Conservation (phyloP, 176 grass and related monocot species). For the Coix lacrymajobi region DNA sequence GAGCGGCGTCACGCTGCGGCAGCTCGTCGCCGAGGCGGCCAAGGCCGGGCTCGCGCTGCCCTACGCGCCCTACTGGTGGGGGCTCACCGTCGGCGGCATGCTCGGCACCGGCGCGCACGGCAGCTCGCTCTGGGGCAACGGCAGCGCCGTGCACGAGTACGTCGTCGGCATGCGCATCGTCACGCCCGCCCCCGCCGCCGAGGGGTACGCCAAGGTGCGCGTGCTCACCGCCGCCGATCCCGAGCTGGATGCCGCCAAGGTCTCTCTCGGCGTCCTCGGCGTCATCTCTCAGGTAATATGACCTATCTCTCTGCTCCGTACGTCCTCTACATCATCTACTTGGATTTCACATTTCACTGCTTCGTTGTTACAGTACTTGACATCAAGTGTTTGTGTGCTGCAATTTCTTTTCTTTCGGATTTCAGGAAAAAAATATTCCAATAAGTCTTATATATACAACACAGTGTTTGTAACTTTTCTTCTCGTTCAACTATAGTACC, state of each 20-base stretch:
- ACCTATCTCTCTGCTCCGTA: no score
- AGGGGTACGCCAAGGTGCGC: conserved; percentile 52
- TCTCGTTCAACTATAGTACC: background rate
- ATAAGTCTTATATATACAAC: background rate
- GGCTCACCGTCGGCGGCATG: conserved; percentile 70
- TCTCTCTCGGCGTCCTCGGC: conserved; percentile 79
- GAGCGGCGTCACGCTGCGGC: conserved; percentile 46
- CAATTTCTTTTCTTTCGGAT: background rate
- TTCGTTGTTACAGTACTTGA: background rate
- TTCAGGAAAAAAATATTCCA: background rate
- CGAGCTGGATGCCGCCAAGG: conserved; percentile 65
- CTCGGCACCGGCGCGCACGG: conserved; percentile 72
- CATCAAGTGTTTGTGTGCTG: background rate
- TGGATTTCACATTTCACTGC: background rate
- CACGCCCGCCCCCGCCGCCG: conserved; percentile 36
- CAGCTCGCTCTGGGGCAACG: conserved; percentile 71
- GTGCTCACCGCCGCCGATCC: conserved; percentile 36
- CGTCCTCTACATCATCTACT: background rate
- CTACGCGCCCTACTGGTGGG: conserved; percentile 70
- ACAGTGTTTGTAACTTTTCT: background rate
- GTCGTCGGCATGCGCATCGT: conserved; percentile 61
- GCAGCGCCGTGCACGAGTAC: conserved; percentile 85
- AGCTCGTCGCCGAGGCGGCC: conserved; percentile 29
- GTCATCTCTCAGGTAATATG: conserved; percentile 63
- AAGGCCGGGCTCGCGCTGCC: conserved; percentile 53